These are phyloP conservation scores for Cucumis cinereus DNA, from an alignment of 306 rosid genomes.

Conservation along the genomic window DNA sequence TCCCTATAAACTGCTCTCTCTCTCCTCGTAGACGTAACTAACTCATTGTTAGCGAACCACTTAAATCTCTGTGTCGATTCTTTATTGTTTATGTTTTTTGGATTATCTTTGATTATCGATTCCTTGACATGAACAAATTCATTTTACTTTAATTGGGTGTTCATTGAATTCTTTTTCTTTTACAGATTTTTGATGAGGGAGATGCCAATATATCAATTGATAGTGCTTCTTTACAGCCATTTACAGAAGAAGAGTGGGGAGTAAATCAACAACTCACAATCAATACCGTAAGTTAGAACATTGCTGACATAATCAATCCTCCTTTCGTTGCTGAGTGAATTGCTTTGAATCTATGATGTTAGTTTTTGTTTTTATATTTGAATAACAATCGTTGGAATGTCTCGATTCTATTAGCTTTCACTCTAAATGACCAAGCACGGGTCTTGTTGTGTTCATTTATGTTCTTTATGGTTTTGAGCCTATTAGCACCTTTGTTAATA, in stretches of 20 bases:
- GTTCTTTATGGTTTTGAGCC: no score
- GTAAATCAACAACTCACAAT: conserved; percentile 52
- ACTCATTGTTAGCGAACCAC: no score
- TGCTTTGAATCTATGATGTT: not conserved
- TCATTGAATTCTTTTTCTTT: not conserved
- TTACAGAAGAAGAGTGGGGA: conserved; percentile 55
- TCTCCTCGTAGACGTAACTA: no score
- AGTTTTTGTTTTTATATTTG: not conserved
- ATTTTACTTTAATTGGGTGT: not conserved
- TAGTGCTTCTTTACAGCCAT: conserved; percentile 68
- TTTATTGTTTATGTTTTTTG: no score
- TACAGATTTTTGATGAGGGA: conserved; percentile 31
- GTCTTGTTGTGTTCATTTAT: no score
- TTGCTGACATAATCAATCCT: not conserved
- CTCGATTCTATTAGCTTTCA: no score
- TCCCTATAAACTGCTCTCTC: no score
- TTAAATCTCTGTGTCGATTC: no score
- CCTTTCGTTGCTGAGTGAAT: not conserved
- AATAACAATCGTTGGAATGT: no score
- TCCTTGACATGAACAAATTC: not conserved
- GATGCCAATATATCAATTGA: conserved; percentile 29
- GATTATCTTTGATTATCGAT: no score
- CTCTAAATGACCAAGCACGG: no score
- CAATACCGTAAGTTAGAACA: conserved; percentile 35
- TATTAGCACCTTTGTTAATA: no score